Evolutionary conservation across 1,284 basidiomycete species (phyloP), one percentile per base, ranked within the genome.

Genomic region (Melampsora larici-populina): DNA sequence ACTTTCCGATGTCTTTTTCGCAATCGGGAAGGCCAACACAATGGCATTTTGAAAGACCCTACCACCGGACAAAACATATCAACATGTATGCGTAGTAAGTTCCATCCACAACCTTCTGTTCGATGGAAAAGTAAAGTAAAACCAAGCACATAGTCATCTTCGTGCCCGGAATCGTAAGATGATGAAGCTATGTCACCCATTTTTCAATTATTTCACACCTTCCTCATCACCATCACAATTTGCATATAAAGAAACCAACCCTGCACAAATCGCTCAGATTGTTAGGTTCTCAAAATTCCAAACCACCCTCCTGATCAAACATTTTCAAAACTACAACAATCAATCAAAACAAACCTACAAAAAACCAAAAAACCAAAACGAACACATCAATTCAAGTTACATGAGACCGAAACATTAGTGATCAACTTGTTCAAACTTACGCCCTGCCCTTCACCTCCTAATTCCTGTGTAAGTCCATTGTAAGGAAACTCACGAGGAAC

Each of bases 401-500:
- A n/a, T 24, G 55, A 11, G 55, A 60, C n/a, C 18, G 1, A 24
- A 60, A 17, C 8, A 7, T 9, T 21, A 24, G 15, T 5, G 26
- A n/a, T n/a, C 18, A 58, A 21, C 51, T 58, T 13, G 18, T 4
- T 58, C 26, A 60, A 17, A 60, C 69, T 58, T n/a, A 70, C 69
- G 3, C 51, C 51, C 43, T 70, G 69, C 1, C 51, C 69, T 18
- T 33, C 49, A 2, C 70, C 70, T 24, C 70, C 70, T n/a, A 72
- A 55, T 36, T 72, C 70, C 31, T 29, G 2, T n/a, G 33, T 29
- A 31, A 72, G 46, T 26, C 70, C 70, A 64, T 72, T 24, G 26
- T 62, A 72, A 13, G 70, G 70, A 31, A 72, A 72, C 46, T 55
- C 63, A 15, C 70, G 29, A 36, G 55, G 55, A 15, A 72, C 70